Percentiles rank a stretch among this genome's conserved stretches.
Evolutionary conservation across 208 protist species (phyloP).

Genomic region (Tritrichomonas musculus): DNA sequence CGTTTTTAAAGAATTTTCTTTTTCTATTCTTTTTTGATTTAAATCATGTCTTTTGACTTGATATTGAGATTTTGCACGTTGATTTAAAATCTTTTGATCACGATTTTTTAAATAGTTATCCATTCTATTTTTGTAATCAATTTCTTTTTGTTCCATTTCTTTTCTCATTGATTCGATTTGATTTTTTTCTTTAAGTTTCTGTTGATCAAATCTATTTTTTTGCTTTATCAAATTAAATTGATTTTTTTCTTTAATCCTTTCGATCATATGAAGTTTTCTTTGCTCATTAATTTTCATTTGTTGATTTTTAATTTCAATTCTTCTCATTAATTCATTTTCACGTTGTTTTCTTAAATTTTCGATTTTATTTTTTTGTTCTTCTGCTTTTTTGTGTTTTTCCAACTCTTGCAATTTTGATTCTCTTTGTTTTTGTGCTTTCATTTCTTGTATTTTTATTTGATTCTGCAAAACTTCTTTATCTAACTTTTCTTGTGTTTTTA

Average conservation of each 20-base stretch:
- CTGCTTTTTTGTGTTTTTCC: not conserved
- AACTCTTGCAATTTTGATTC: too few relatives aligned
- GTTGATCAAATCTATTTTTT: not conserved
- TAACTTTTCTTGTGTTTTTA: not conserved
- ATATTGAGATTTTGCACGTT: not conserved
- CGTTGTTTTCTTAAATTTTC: too few relatives aligned
- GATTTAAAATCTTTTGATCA: not conserved
- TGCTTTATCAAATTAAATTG: not conserved
- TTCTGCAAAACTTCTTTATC: not conserved
- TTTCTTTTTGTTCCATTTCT: not conserved
- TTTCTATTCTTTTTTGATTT: not conserved
- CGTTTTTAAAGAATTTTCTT: not conserved
- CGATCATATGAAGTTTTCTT: too few relatives aligned
- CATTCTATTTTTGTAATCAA: not conserved
- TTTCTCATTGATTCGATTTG: not conserved
- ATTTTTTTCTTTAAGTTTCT: not conserved
- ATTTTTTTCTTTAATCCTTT: not conserved
- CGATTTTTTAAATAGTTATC: not conserved
- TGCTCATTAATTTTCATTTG: too few relatives aligned
- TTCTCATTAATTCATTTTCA: too few relatives aligned
- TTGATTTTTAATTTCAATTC: too few relatives aligned
- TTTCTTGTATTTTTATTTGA: not conserved
- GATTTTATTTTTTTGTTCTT: too few relatives aligned
- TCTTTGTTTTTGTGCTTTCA: too few relatives aligned
- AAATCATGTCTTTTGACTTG: not conserved